A percentile compares a stretch with the other conserved stretches of the same genome.
Evolutionary conservation across 164 flowering plant genomes (phyloP).

Genomic region (Platanus orientalis): DNA sequence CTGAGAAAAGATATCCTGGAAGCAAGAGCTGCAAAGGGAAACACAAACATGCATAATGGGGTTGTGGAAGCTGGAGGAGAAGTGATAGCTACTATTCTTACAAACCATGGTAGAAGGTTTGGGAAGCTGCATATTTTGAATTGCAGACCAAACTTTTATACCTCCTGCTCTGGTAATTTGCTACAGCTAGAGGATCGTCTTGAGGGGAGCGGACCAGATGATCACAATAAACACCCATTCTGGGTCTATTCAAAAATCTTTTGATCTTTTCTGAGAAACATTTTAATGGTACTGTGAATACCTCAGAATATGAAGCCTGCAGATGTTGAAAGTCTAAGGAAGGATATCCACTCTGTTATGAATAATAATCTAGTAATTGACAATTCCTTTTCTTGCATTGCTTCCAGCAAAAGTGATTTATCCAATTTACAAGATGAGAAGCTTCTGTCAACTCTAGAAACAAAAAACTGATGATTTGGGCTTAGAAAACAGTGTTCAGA

Average conservation of each 20-base stretch:
- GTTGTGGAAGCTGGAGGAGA: constrained; percentile 23
- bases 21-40: constrained; percentile 35
- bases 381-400: constrained; percentile 14
- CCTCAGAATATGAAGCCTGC: too few relatives aligned
- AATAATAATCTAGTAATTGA: too few relatives aligned
- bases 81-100: constrained; percentile 11
- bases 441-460: constrained; percentile 17
- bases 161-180: constrained; percentile 17
- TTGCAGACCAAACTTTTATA: constrained; percentile 8
- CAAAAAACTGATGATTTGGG: constrained; percentile 21
- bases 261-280: too few relatives aligned
- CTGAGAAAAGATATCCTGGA: constrained; percentile 52
- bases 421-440: constrained; percentile 13
- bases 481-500: constrained; percentile 15
- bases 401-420: constrained; percentile 17
- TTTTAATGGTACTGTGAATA: too few relatives aligned
- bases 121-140: constrained; percentile 24
- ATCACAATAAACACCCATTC: constrained; percentile 15
- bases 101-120: constrained; percentile 22
- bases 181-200: constrained; percentile 20
- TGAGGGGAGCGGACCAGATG: constrained; percentile 19
- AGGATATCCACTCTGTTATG: too few relatives aligned
- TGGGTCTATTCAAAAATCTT: constrained; percentile 5
- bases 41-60: constrained; percentile 16
- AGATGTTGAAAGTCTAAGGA: too few relatives aligned